A percentile compares a stretch with the other conserved stretches of the same genome.
Evolutionary conservation across 331 rosid genomes (phyloP).

Genomic region (Acacia pycnantha): DNA sequence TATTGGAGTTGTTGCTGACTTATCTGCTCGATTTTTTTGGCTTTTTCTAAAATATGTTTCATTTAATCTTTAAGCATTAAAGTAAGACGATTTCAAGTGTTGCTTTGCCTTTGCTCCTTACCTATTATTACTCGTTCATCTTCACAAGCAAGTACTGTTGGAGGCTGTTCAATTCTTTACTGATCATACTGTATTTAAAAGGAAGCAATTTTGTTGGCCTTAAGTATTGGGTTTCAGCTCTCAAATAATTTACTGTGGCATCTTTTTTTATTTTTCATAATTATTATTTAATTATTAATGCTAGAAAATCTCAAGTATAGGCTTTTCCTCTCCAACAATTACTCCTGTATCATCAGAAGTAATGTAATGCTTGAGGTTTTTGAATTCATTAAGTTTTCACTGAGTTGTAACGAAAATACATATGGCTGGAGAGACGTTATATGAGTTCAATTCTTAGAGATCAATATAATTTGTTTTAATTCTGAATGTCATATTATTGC

Average conservation of each 20-base stretch:
- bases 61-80: not conserved
- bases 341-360: not conserved
- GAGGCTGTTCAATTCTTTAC: not conserved
- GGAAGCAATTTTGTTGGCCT: not conserved
- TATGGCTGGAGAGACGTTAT: not conserved
- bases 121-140: not conserved
- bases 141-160: not conserved
- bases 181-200: not conserved
- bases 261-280: not conserved
- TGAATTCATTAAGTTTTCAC: not conserved
- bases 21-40: not conserved
- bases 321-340: not conserved
- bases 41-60: not conserved
- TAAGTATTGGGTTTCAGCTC: not conserved
- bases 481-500: slow-evolving; percentile 18
- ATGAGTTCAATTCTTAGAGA: not conserved
- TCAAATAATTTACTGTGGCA: not conserved
- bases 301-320: not conserved
- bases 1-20: not conserved
- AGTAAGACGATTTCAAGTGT: not conserved
- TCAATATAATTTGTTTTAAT: not conserved
- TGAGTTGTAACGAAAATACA: not conserved
- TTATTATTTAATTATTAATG: not conserved
- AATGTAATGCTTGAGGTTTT: not conserved
- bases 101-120: not conserved